phyloP scores from a whole-genome alignment of 306 rosid species.

The Casuarina cunninghamiana region DNA sequence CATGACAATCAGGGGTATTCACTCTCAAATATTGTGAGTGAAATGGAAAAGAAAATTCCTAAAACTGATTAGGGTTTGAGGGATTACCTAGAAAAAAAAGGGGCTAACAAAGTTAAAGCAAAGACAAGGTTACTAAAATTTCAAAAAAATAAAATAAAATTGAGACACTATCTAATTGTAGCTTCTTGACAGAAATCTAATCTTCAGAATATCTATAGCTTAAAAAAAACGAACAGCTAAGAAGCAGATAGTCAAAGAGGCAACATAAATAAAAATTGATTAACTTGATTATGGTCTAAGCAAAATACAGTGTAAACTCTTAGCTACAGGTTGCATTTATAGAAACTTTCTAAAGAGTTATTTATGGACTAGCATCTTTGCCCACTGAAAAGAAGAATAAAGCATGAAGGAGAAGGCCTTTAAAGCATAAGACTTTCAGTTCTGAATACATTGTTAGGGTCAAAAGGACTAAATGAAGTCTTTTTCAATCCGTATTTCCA shows the following conservation, averaged over 20 bases:
- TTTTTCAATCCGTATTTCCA: not conserved
- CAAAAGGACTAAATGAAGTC: not conserved
- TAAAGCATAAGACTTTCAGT: not conserved
- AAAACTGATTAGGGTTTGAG: not conserved
- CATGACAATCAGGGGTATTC: not conserved
- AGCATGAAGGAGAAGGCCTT: not conserved
- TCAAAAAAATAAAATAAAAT: too few species aligned
- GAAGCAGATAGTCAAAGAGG: not conserved
- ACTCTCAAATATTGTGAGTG: not conserved
- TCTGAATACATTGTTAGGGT: not conserved
- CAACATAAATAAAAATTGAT: not conserved
- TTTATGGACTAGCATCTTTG: not conserved
- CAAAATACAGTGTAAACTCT: not conserved
- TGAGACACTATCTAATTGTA: not conserved
- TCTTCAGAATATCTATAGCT: not conserved
- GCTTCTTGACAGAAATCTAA: not conserved
- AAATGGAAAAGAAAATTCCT: not conserved
- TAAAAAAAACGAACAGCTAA: not conserved
- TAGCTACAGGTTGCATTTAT: not conserved
- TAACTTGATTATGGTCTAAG: not conserved
- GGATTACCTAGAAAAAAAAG: not conserved
- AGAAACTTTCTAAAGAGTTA: not conserved
- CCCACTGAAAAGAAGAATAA: not conserved
- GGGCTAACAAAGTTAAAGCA: too few species aligned
- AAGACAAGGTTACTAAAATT: too few species aligned